Evolutionary conservation across 306 rosid species (phyloP).

Genomic region (Quillaja saponaria): DNA sequence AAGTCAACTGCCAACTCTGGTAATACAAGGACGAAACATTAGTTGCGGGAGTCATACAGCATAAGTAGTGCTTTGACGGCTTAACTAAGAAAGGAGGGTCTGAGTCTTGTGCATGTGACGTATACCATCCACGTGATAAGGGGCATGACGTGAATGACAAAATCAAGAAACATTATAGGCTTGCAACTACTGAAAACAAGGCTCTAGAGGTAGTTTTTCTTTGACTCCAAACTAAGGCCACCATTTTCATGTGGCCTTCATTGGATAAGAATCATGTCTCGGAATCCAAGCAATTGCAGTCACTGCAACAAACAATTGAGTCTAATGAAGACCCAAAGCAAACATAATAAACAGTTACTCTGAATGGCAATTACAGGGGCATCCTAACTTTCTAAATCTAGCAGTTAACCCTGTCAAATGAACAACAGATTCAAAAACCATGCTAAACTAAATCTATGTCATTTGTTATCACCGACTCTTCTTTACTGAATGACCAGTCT

Average conservation of each 20-base stretch:
- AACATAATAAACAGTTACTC: slow-evolving; percentile 60
- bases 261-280: slow-evolving; percentile 41
- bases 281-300: slow-evolving; percentile 73
- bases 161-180: too few relatives aligned
- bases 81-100: too few relatives aligned
- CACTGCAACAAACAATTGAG: slow-evolving; percentile 62
- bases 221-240: not conserved
- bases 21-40: too few relatives aligned
- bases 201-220: not conserved
- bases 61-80: too few relatives aligned
- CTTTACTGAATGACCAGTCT: slow-evolving; percentile 89
- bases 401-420: slow-evolving; percentile 58
- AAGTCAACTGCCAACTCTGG: too few relatives aligned
- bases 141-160: too few relatives aligned
- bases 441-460: slow-evolving; percentile 45
- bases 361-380: slow-evolving; percentile 67
- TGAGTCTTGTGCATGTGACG: too few relatives aligned
- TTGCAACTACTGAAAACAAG: not conserved
- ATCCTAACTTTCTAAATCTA: slow-evolving; percentile 67
- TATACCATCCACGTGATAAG: too few relatives aligned
- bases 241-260: slow-evolving; percentile 39
- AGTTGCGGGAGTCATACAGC: too few relatives aligned
- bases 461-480: slow-evolving; percentile 53
- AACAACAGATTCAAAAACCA: slow-evolving; percentile 54
- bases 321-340: slow-evolving; percentile 53